A percentile compares a stretch with the other conserved stretches of the same genome.
Conservation (phyloP, 208 protist species). For the Herpetomonas samuelpessoai region DNA sequence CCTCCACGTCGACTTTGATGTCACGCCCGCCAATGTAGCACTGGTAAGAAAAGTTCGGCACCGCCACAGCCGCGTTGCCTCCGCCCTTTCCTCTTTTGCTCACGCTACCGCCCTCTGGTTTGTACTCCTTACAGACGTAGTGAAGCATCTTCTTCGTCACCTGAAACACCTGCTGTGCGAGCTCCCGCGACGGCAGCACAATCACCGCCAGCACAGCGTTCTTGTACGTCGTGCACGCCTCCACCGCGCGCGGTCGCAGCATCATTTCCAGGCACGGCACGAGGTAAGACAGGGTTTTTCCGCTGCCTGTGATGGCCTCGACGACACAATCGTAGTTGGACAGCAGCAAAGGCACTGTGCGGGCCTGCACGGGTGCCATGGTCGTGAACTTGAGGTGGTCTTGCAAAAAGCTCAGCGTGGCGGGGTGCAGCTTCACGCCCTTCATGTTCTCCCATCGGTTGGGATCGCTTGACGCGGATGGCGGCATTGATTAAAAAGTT, state of each 20-base stretch:
- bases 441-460: constrained; percentile 81
- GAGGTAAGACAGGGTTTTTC: constrained; percentile 94
- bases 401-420: constrained; percentile 60
- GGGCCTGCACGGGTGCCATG: constrained; percentile 93
- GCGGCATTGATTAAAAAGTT: no score
- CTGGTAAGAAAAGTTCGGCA: constrained; percentile 78
- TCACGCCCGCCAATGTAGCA: constrained; percentile 92
- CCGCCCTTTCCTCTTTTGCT: background rate
- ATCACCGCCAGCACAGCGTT: constrained; percentile 87
- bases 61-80: background rate
- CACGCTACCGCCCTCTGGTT: background rate
- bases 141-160: constrained; percentile 73
- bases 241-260: constrained; percentile 47
- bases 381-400: constrained; percentile 73
- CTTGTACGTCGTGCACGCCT: constrained; percentile 41
- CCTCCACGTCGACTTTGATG: constrained; percentile 71
- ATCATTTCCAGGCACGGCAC: constrained; percentile 89
- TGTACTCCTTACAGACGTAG: constrained; percentile 56
- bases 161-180: constrained; percentile 93
- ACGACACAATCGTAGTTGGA: constrained; percentile 92
- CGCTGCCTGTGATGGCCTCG: constrained; percentile 92
- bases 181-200: constrained; percentile 92
- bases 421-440: constrained; percentile 57
- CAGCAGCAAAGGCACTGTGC: constrained; percentile 88
- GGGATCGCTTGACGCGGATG: constrained; percentile 1